Percentiles rank a stretch among this genome's conserved stretches.
Evolutionary conservation across 805 yeast genomes (phyloP).

Genomic region (Barnettozyma pratensis): DNA sequence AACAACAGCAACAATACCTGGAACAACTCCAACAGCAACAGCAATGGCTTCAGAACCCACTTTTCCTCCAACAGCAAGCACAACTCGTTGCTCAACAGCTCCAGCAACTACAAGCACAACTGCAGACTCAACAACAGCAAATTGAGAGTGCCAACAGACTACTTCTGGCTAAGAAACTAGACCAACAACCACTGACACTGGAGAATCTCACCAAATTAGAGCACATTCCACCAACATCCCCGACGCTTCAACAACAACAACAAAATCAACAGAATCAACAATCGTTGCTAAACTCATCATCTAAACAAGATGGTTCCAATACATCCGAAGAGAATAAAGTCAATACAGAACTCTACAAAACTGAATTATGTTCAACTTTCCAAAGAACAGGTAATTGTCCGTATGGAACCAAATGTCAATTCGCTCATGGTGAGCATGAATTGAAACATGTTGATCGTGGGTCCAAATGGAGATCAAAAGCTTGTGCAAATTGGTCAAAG

Average conservation of each 20-base stretch:
- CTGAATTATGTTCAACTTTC: slow-evolving; percentile 82
- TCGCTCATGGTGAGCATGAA: slow-evolving; percentile 85
- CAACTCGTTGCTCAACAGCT: slow-evolving; percentile 22
- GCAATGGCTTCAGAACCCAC: slow-evolving; percentile 18
- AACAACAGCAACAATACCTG: slow-evolving; percentile 19
- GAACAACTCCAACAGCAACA: slow-evolving; percentile 13
- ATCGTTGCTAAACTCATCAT: neutral
- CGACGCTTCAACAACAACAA: neutral
- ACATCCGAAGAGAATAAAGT: slow-evolving; percentile 18
- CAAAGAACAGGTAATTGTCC: slow-evolving; percentile 71
- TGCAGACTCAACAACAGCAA: slow-evolving; percentile 26
- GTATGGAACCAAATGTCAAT: slow-evolving; percentile 87
- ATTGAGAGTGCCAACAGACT: slow-evolving; percentile 20
- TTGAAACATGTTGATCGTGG: slow-evolving; percentile 68
- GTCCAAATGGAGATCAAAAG: slow-evolving; percentile 84
- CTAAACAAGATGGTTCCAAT: neutral
- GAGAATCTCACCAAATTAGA: slow-evolving; percentile 21
- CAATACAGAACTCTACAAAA: slow-evolving; percentile 75
- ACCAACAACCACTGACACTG: slow-evolving; percentile 17
- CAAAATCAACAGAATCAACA: neutral
- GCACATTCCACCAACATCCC: slow-evolving; percentile 6
- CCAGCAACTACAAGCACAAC: slow-evolving; percentile 24
- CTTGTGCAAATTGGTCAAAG: slow-evolving; percentile 84
- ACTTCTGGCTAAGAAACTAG: slow-evolving; percentile 10
- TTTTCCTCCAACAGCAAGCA: slow-evolving; percentile 23